Conservation (phyloP, 768 basidiomycete species). For the Lanmaoa pseudosensibilis region DNA sequence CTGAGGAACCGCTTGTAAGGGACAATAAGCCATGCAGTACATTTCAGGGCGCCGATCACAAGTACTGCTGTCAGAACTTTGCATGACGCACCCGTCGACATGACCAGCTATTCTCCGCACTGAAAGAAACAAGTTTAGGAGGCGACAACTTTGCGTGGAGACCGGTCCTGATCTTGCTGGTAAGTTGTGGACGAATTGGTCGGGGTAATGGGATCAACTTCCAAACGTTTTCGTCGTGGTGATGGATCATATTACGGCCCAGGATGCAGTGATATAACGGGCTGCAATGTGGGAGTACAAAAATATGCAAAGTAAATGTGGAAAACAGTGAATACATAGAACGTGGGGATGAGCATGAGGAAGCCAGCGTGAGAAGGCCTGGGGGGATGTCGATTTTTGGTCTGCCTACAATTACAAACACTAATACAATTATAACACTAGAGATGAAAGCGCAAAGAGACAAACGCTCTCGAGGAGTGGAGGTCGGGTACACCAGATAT, state of each 20-base stretch:
- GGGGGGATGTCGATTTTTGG: slow-evolving; percentile 4
- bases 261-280: background rate
- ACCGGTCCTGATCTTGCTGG: slow-evolving; percentile 6
- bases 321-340: slow-evolving; percentile 14
- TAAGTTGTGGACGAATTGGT: background rate
- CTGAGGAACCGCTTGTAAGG: background rate
- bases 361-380: slow-evolving; percentile 1
- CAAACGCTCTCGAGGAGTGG: background rate
- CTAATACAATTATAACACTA: slow-evolving; percentile 26
- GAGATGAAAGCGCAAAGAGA: slow-evolving; percentile 1
- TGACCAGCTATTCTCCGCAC: background rate
- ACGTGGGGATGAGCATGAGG: slow-evolving; percentile 1
- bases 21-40: background rate
- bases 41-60: background rate
- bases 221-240: background rate
- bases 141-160: background rate
- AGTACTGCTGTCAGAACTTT: background rate
- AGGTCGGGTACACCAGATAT: background rate
- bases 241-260: slow-evolving; percentile 3
- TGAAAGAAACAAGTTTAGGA: background rate
- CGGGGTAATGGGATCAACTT: background rate
- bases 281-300: slow-evolving; percentile 1
- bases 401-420: slow-evolving; percentile 27
- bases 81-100: background rate
- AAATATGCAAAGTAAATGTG: slow-evolving; percentile 8